phyloP scores from a whole-genome alignment of 306 rosid species.

The Gynostemma pentaphyllum region DNA sequence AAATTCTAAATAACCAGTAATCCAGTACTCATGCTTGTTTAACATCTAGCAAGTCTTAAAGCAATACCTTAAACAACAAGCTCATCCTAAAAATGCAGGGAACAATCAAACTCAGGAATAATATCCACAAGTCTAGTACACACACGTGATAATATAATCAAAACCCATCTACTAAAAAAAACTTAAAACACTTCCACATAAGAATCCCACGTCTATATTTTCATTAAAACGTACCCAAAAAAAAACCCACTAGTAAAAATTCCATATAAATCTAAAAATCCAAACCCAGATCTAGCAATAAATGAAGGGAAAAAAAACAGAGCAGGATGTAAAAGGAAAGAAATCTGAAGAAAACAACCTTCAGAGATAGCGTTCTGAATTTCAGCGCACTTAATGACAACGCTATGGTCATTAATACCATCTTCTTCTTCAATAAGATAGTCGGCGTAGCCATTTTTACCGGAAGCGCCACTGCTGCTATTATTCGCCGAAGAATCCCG shows the following conservation, averaged over 20 bases:
- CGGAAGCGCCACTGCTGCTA: conserved; percentile 9
- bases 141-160: background rate
- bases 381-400: conserved; percentile 83
- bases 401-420: conserved; percentile 76
- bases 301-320: background rate
- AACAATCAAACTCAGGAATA: background rate
- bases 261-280: background rate
- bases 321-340: background rate
- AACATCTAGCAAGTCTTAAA: background rate
- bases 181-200: background rate
- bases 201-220: background rate
- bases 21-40: background rate
- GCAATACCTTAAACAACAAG: background rate
- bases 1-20: background rate
- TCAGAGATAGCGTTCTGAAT: conserved; percentile 89
- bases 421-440: conserved; percentile 89
- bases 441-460: conserved; percentile 61
- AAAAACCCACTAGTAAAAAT: background rate
- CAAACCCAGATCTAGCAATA: background rate
- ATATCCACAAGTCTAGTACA: background rate
- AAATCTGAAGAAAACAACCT: conserved; percentile 24
- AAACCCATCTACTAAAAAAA: background rate
- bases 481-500: conserved; percentile 19
- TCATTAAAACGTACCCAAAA: background rate
- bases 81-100: background rate